Conservation (phyloP, 2,329 filamentous ascomycete species). For the Microdochium trichocladiopsis region DNA sequence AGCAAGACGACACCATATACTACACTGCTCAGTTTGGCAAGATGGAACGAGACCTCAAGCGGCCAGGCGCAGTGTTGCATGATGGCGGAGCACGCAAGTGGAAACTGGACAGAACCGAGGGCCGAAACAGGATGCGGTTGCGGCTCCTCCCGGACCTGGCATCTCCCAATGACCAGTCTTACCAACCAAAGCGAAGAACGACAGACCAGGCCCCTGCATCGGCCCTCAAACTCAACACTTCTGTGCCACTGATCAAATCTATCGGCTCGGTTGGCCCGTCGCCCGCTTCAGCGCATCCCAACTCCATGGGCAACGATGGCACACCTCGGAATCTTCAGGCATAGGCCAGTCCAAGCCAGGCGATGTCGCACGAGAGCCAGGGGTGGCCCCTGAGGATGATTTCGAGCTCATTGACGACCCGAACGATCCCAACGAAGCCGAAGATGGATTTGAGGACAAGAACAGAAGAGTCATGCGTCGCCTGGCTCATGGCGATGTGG, state of each 20-base stretch:
- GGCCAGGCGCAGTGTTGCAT: constrained; percentile 76
- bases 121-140: constrained; percentile 88
- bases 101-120: constrained; percentile 94
- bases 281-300: constrained; percentile 10
- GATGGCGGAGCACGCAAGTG: constrained; percentile 62
- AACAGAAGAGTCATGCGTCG: constrained; percentile 97
- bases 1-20: constrained; percentile 82
- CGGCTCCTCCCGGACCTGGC: constrained; percentile 75
- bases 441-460: constrained; percentile 87
- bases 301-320: constrained; percentile 10
- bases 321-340: neutral
- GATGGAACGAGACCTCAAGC: constrained; percentile 69
- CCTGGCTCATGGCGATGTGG: constrained; percentile 81
- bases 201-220: constrained; percentile 32
- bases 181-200: constrained; percentile 74
- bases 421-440: constrained; percentile 68
- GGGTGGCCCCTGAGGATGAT: constrained; percentile 65
- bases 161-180: constrained; percentile 56
- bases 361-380: neutral
- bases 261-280: constrained; percentile 9
- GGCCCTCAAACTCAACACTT: constrained; percentile 22
- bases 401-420: constrained; percentile 96
- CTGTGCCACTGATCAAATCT: constrained; percentile 4
- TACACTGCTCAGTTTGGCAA: constrained; percentile 68
- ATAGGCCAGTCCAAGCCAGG: neutral